Evolutionary conservation across 2,329 filamentous ascomycete genomes (phyloP).

Genomic region (Aureobasidium leucospermi): DNA sequence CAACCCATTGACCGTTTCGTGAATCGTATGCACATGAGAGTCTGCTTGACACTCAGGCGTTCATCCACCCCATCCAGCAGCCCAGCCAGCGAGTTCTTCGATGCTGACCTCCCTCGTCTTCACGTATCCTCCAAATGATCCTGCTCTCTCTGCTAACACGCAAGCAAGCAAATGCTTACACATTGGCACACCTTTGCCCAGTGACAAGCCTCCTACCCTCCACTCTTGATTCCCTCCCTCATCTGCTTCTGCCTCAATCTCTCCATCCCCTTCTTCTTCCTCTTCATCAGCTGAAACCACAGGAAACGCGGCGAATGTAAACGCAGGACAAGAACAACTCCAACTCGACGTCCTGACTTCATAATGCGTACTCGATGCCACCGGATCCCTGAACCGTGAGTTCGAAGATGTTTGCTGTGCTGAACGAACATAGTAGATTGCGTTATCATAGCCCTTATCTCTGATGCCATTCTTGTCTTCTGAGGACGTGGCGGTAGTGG

Average conservation of each 20-base stretch:
- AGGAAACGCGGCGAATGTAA: slow-evolving; percentile 64
- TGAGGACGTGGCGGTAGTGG: not conserved
- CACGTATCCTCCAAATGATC: slow-evolving; percentile 50
- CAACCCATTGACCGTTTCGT: not conserved
- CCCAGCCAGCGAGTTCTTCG: slow-evolving; percentile 69
- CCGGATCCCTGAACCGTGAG: slow-evolving; percentile 15
- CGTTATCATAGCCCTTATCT: slow-evolving; percentile 15
- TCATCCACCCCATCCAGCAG: slow-evolving; percentile 38
- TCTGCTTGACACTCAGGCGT: not conserved
- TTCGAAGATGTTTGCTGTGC: slow-evolving; percentile 31
- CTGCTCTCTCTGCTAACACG: slow-evolving; percentile 62
- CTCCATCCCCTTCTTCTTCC: not conserved
- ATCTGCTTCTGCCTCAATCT: not conserved
- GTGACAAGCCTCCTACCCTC: slow-evolving; percentile 47
- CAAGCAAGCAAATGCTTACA: slow-evolving; percentile 92
- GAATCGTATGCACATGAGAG: not conserved
- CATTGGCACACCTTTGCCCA: slow-evolving; percentile 40
- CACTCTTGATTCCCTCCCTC: slow-evolving; percentile 16
- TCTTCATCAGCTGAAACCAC: slow-evolving; percentile 16
- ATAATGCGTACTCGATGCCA: slow-evolving; percentile 47
- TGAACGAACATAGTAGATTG: slow-evolving; percentile 57
- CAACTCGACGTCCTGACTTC: slow-evolving; percentile 67
- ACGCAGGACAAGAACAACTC: slow-evolving; percentile 86
- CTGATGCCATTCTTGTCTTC: not conserved
- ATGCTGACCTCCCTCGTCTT: slow-evolving; percentile 47